These are phyloP conservation scores for Stereocaulon alpinum DNA, from an alignment of 495 filamentous ascomycete genomes.

Conservation along the genomic window DNA sequence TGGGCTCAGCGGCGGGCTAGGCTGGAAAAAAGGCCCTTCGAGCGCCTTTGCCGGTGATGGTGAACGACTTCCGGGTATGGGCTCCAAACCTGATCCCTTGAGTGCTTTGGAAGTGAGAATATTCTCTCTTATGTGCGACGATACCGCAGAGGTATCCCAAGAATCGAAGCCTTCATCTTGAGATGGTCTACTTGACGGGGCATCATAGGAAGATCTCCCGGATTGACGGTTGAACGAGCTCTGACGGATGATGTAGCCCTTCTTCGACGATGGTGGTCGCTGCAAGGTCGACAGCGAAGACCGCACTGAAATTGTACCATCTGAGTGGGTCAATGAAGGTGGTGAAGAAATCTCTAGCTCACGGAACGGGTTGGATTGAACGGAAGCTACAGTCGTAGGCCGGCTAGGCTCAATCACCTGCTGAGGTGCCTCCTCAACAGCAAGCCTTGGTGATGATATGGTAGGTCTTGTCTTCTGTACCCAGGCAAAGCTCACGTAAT, in stretches of 20 bases:
- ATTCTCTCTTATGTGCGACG: slow-evolving; percentile 45
- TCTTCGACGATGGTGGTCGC: slow-evolving; percentile 41
- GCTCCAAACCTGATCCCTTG: slow-evolving; percentile 17
- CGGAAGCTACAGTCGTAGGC: slow-evolving; percentile 13
- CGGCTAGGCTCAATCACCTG: slow-evolving; percentile 21
- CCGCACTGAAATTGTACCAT: slow-evolving; percentile 43
- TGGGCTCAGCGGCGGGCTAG: slow-evolving; percentile 21
- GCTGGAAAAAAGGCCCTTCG: slow-evolving; percentile 22
- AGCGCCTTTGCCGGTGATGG: slow-evolving; percentile 25
- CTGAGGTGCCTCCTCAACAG: slow-evolving; percentile 14
- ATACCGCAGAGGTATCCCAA: slow-evolving; percentile 57
- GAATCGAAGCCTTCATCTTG: slow-evolving; percentile 54
- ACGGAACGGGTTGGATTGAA: slow-evolving; percentile 20
- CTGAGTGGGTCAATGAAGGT: slow-evolving; percentile 28
- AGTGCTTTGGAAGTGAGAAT: slow-evolving; percentile 29
- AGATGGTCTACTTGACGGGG: slow-evolving; percentile 20
- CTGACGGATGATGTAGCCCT: slow-evolving; percentile 23
- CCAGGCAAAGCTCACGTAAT: slow-evolving; percentile 23
- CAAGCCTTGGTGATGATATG: slow-evolving; percentile 15
- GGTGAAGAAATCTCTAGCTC: slow-evolving; percentile 18
- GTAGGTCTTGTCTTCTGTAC: slow-evolving; percentile 19
- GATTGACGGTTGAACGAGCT: slow-evolving; percentile 26
- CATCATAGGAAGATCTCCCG: slow-evolving; percentile 20
- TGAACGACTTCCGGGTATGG: slow-evolving; percentile 23
- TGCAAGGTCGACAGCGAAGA: slow-evolving; percentile 42